Conservation (phyloP, 2,329 filamentous ascomycete species). For the Sarocladiaceae sp. region DNA sequence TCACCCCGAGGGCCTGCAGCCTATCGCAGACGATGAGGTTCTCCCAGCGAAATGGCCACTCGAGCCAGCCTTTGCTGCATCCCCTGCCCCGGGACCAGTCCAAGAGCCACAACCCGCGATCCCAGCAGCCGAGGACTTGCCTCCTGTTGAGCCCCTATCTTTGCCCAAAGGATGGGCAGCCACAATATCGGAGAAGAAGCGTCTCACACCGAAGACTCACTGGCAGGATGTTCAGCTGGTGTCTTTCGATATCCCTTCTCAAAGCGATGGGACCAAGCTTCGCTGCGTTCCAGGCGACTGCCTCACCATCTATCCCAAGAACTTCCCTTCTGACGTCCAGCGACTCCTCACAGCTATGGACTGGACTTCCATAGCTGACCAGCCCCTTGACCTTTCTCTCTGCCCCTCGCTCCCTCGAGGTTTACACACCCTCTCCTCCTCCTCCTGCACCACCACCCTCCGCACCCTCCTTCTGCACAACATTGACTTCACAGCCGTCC, state of each 20-base stretch:
- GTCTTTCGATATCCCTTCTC: conserved; percentile 44
- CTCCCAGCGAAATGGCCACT: conserved; percentile 64
- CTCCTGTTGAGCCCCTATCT: conserved; percentile 37
- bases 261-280: conserved; percentile 16
- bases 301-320: conserved; percentile 78
- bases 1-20: conserved; percentile 56
- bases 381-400: conserved; percentile 47
- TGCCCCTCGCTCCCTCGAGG: conserved; percentile 25
- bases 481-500: conserved; percentile 84
- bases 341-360: conserved; percentile 70
- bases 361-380: conserved; percentile 70
- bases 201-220: conserved; percentile 69
- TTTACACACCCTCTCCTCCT: conserved; percentile 28
- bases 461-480: conserved; percentile 73
- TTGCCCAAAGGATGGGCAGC: conserved; percentile 52
- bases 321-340: conserved; percentile 75
- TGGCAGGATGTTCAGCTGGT: conserved; percentile 92
- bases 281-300: conserved; percentile 67
- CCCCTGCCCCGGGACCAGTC: neutral
- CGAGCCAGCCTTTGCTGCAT: conserved; percentile 18
- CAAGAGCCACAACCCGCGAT: conserved; percentile 4
- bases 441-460: conserved; percentile 54
- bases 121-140: conserved; percentile 16
- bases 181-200: conserved; percentile 56
- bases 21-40: conserved; percentile 67